phyloP scores from a whole-genome alignment of 495 filamentous ascomycete genomes.

The Tuber indicum region DNA sequence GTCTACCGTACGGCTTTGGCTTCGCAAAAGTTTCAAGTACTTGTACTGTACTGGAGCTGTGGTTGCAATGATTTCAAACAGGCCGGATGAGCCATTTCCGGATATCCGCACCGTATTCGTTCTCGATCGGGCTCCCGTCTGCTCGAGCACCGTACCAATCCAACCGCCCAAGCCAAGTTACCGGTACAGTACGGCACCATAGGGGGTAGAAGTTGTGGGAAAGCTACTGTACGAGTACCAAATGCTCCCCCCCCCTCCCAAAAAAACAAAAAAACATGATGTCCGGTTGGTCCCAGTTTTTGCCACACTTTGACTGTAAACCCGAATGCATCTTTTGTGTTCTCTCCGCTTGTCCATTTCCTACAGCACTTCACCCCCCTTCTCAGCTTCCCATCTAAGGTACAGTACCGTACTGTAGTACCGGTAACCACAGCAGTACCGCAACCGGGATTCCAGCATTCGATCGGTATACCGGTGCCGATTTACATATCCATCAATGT shows the following conservation, averaged over 20 bases:
- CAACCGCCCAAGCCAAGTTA: not conserved
- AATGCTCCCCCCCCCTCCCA: not conserved
- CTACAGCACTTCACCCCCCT: not conserved
- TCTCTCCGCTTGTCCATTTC: not conserved
- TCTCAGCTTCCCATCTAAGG: not conserved
- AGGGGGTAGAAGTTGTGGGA: not conserved
- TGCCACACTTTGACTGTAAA: not conserved
- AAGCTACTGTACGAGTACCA: too few relatives aligned
- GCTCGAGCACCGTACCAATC: not conserved
- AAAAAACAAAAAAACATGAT: not conserved
- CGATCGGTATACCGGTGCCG: not conserved
- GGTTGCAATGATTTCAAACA: not conserved
- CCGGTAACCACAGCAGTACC: not conserved
- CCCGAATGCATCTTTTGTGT: not conserved
- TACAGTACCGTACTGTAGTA: not conserved
- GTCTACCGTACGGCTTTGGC: too few relatives aligned
- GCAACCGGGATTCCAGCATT: not conserved
- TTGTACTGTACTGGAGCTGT: too few relatives aligned
- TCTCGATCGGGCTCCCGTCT: conserved; percentile 24
- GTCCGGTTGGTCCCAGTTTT: too few relatives aligned
- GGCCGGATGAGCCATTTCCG: not conserved
- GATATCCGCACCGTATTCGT: conserved; percentile 27
- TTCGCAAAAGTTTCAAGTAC: not conserved
- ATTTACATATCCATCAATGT: not conserved
- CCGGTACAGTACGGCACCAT: not conserved